Conservation (phyloP, 805 yeast species). For the Wickerhamomyces hampshirensis region DNA sequence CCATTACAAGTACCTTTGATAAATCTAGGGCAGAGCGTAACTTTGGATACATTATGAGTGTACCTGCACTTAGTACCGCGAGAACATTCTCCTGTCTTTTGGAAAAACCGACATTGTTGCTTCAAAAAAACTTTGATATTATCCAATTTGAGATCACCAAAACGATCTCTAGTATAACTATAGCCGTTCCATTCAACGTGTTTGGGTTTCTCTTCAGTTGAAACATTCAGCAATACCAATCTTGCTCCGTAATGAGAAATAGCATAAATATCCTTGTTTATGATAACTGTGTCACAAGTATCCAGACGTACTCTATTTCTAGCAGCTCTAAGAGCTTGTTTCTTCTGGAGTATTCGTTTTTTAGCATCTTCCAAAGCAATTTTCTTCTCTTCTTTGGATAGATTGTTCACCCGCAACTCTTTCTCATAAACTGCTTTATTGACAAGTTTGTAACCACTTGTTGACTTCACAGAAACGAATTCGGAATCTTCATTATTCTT, state of each 20-base stretch:
- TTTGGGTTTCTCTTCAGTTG: conserved; percentile 15
- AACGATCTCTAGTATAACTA: conserved; percentile 23
- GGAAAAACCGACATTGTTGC: conserved; percentile 25
- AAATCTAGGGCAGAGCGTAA: conserved; percentile 50
- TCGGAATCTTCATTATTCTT: conserved; percentile 17
- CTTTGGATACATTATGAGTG: conserved; percentile 44
- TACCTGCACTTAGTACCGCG: conserved; percentile 49
- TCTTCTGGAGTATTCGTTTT: conserved; percentile 10
- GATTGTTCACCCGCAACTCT: conserved; percentile 22
- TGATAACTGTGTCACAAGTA: conserved; percentile 38
- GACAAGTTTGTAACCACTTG: conserved; percentile 36
- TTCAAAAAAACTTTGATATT: conserved; percentile 19
- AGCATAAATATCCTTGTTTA: conserved; percentile 41
- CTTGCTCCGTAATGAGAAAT: conserved; percentile 34
- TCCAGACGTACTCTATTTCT: conserved; percentile 35
- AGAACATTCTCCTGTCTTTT: conserved; percentile 36
- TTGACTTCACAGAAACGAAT: conserved; percentile 29
- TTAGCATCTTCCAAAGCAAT: conserved; percentile 20
- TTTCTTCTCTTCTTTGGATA: conserved; percentile 21
- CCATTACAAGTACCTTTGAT: conserved; percentile 44
- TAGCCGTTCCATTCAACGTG: conserved; percentile 30
- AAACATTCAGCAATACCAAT: conserved; percentile 34
- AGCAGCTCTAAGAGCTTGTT: conserved; percentile 18
- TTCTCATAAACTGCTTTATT: conserved; percentile 32
- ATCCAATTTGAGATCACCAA: conserved; percentile 26